A percentile compares a stretch with the other conserved stretches of the same genome.
Conservation (phyloP, 2,329 filamentous ascomycete species). For the Ascochyta pisi region DNA sequence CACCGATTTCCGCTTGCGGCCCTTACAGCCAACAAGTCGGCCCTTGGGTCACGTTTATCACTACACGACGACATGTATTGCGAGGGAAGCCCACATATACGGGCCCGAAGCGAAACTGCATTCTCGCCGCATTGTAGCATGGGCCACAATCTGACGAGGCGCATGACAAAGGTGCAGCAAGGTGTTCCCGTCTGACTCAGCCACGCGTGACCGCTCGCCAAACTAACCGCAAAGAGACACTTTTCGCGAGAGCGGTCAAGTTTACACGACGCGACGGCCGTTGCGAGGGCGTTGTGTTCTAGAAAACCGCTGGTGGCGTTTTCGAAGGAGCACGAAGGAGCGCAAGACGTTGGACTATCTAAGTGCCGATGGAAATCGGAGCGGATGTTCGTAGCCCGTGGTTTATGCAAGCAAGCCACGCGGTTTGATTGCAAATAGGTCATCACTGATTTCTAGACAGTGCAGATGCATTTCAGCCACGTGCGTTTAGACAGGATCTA, state of each 20-base stretch:
- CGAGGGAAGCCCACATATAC: conserved; percentile 9
- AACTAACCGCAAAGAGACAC: conserved; percentile 17
- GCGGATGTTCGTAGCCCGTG: neutral
- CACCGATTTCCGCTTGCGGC: conserved; percentile 10
- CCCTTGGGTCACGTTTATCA: conserved; percentile 12
- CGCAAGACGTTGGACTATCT: neutral
- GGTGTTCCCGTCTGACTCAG: conserved; percentile 14
- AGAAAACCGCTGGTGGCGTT: conserved; percentile 15
- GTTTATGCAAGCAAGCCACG: neutral
- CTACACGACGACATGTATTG: conserved; percentile 12
- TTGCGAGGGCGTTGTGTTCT: conserved; percentile 7
- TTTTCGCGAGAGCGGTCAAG: conserved; percentile 18
- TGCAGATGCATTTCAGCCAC: neutral
- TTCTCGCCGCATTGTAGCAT: conserved; percentile 11
- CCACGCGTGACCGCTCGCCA: conserved; percentile 18
- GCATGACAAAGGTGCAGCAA: conserved; percentile 11
- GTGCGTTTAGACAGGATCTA: neutral
- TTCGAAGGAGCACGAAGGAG: neutral
- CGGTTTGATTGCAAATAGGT: neutral
- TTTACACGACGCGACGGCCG: conserved; percentile 9
- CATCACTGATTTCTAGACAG: neutral
- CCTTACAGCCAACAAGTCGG: neutral
- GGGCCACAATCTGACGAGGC: conserved; percentile 8
- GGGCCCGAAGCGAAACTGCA: conserved; percentile 4
- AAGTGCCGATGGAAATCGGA: neutral